Evolutionary conservation across 805 yeast genomes (phyloP).

Genomic region (Debaryomyces hansenii): DNA sequence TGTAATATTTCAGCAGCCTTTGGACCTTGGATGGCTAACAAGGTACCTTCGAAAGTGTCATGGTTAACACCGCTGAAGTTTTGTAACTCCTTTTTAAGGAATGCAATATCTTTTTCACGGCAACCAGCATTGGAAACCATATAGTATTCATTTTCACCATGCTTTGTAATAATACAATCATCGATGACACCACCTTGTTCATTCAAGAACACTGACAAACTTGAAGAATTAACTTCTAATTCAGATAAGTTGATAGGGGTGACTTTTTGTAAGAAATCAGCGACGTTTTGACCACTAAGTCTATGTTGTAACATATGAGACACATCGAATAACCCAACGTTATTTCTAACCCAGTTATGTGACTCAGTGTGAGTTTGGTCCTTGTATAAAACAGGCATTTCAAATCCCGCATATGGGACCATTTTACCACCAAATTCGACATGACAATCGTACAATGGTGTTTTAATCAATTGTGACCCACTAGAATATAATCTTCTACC

Average conservation of each 20-base stretch:
- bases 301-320: slow-evolving; percentile 96
- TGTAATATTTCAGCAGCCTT: slow-evolving; percentile 67
- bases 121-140: slow-evolving; percentile 97
- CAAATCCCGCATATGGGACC: slow-evolving; percentile 96
- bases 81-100: slow-evolving; percentile 54
- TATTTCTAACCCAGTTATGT: slow-evolving; percentile 87
- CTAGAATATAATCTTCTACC: slow-evolving; percentile 25
- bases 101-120: slow-evolving; percentile 72
- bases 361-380: slow-evolving; percentile 89
- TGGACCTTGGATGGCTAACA: slow-evolving; percentile 94
- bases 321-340: slow-evolving; percentile 93
- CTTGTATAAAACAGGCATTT: slow-evolving; percentile 89
- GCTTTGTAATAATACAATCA: slow-evolving; percentile 90
- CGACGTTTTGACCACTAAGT: slow-evolving; percentile 66
- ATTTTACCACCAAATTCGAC: slow-evolving; percentile 78
- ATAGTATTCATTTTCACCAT: slow-evolving; percentile 71
- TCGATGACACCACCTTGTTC: slow-evolving; percentile 81
- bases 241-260: slow-evolving; percentile 84
- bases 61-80: slow-evolving; percentile 39
- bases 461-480: slow-evolving; percentile 44
- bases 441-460: slow-evolving; percentile 84
- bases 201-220: slow-evolving; percentile 75
- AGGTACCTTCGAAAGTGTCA: slow-evolving; percentile 61
- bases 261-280: slow-evolving; percentile 67
- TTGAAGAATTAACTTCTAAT: slow-evolving; percentile 59